Evolutionary conservation across 805 yeast species (phyloP).

Genomic region (Wickerhamomyces chambardii): DNA sequence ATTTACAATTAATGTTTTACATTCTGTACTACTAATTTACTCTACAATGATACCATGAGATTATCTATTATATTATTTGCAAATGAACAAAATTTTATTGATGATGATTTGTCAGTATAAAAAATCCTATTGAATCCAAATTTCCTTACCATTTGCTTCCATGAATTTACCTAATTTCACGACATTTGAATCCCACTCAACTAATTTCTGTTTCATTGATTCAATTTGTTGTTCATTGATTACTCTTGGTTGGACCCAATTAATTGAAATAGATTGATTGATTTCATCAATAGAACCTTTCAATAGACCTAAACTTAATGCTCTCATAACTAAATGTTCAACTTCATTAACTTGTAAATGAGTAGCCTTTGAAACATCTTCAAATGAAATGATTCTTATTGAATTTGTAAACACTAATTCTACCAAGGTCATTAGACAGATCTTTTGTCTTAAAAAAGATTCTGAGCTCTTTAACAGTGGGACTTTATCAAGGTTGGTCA

Average conservation of each 20-base stretch:
- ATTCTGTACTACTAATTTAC: too few species aligned
- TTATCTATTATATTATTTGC: too few species aligned
- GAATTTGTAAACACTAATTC: conserved; percentile 81
- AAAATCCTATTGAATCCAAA: conserved; percentile 40
- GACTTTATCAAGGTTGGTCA: conserved; percentile 29
- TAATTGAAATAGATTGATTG: conserved; percentile 63
- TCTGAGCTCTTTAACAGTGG: conserved; percentile 52
- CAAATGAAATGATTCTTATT: conserved; percentile 64
- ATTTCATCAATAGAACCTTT: conserved; percentile 92
- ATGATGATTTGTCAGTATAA: background rate
- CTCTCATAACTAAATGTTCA: conserved; percentile 87
- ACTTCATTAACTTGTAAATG: conserved; percentile 55
- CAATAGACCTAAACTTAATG: conserved; percentile 74
- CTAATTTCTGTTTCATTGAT: conserved; percentile 64
- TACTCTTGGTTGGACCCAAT: conserved; percentile 96
- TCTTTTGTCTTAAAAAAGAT: conserved; percentile 76
- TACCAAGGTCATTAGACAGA: conserved; percentile 84
- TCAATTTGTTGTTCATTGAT: conserved; percentile 76
- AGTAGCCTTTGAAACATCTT: conserved; percentile 67
- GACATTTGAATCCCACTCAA: conserved; percentile 74
- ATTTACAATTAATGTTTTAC: too few species aligned
- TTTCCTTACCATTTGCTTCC: conserved; percentile 49
- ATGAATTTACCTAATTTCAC: conserved; percentile 52
- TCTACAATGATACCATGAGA: too few species aligned
- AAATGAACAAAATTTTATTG: too few species aligned